Evolutionary conservation across 345 rosid genomes (phyloP).

Genomic region (Euphorbia lathyris): DNA sequence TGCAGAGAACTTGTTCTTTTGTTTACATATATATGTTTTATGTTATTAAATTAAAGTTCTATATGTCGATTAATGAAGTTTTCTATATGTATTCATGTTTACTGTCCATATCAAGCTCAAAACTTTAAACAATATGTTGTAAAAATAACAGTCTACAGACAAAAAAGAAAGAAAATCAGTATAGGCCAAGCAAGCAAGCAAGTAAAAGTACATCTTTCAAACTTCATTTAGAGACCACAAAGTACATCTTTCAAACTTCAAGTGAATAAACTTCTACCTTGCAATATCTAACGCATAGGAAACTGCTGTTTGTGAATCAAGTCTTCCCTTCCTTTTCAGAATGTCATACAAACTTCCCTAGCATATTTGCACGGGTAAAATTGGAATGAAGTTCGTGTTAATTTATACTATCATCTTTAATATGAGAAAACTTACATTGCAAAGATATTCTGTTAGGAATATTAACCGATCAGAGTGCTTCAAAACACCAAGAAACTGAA

Average conservation of each 20-base stretch:
- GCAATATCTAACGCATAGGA: slow-evolving; percentile 63
- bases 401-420: not conserved
- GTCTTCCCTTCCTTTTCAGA: slow-evolving; percentile 48
- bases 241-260: not conserved
- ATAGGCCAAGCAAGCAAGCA: too few relatives aligned
- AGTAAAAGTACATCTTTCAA: too few relatives aligned
- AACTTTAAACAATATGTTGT: not conserved
- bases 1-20: too few relatives aligned
- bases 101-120: too few relatives aligned
- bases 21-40: too few relatives aligned
- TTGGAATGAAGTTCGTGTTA: slow-evolving; percentile 12
- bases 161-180: too few relatives aligned
- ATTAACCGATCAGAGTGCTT: slow-evolving; percentile 53
- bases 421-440: slow-evolving; percentile 41
- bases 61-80: too few relatives aligned
- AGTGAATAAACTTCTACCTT: slow-evolving; percentile 34
- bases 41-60: too few relatives aligned
- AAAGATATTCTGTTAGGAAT: slow-evolving; percentile 60
- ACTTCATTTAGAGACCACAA: not conserved
- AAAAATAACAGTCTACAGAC: not conserved
- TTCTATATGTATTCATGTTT: too few relatives aligned
- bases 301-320: slow-evolving; percentile 49
- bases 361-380: slow-evolving; percentile 17
- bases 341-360: slow-evolving; percentile 64
- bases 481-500: slow-evolving; percentile 67